Conservation (phyloP, 768 basidiomycete genomes). For the Rossbeevera mucosa region DNA sequence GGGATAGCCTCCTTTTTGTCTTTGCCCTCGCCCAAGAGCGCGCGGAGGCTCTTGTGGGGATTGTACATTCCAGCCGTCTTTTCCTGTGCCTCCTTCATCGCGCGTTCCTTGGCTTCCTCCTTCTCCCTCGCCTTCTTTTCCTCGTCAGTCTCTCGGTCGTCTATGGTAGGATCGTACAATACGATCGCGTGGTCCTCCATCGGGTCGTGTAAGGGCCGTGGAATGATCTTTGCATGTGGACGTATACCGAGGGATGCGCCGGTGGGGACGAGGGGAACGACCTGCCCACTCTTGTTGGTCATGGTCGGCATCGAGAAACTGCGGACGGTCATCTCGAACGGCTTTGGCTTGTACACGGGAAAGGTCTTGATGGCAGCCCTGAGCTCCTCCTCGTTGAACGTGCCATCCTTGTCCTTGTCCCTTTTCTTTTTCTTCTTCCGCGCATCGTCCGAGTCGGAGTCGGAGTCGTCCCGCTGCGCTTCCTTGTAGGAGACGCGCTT, state of each 20-base stretch:
- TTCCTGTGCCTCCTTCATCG: slow-evolving; percentile 58
- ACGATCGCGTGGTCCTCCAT: slow-evolving; percentile 99
- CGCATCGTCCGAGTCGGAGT: slow-evolving; percentile 49
- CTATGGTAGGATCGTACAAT: slow-evolving; percentile 92
- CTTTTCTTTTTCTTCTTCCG: slow-evolving; percentile 63
- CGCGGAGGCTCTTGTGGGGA: slow-evolving; percentile 88
- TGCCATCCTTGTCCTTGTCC: slow-evolving; percentile 53
- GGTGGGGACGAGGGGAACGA: slow-evolving; percentile 51
- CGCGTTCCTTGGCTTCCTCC: slow-evolving; percentile 63
- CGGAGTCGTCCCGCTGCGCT: slow-evolving; percentile 52
- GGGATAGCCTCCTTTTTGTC: slow-evolving; percentile 58
- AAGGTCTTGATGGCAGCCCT: slow-evolving; percentile 61
- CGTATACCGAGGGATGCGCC: slow-evolving; percentile 82
- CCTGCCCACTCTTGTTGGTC: slow-evolving; percentile 63
- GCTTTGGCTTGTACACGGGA: slow-evolving; percentile 79
- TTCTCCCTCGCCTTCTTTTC: slow-evolving; percentile 71
- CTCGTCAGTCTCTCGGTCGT: slow-evolving; percentile 87
- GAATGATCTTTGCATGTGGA: slow-evolving; percentile 72
- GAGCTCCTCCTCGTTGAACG: slow-evolving; percentile 60
- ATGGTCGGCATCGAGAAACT: slow-evolving; percentile 84
- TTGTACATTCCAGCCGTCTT: slow-evolving; percentile 75
- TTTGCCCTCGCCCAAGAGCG: slow-evolving; percentile 67
- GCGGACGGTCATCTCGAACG: slow-evolving; percentile 56
- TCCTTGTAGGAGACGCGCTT: slow-evolving; percentile 87
- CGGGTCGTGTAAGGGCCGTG: slow-evolving; percentile 92